Conservation (phyloP, 2,329 filamentous ascomycete species). For the Curvularia lunata region DNA sequence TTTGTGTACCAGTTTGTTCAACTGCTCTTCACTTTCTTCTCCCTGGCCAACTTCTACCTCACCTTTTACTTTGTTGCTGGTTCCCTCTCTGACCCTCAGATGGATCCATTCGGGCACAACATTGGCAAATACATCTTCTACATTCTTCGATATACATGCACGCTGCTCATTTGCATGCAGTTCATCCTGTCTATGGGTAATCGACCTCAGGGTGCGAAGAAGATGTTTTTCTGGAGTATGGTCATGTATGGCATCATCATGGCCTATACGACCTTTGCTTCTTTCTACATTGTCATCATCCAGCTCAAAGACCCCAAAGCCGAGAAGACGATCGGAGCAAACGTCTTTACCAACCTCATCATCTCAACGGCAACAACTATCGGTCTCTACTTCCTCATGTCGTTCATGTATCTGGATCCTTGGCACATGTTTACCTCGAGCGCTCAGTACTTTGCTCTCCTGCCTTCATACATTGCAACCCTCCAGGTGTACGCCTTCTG, state of each 20-base stretch:
- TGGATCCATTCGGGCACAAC: constrained; percentile 91
- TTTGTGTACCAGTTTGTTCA: constrained; percentile 94
- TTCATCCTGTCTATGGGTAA: constrained; percentile 98
- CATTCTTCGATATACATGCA: constrained; percentile 81
- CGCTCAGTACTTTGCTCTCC: constrained; percentile 87
- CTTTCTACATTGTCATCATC: constrained; percentile 85
- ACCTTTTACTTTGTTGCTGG: constrained; percentile 98
- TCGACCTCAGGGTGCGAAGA: constrained; percentile 90
- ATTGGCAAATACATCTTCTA: constrained; percentile 86
- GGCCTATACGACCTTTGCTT: constrained; percentile 90
- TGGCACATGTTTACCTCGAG: constrained; percentile 99
- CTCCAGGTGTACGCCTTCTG: constrained; percentile 98
- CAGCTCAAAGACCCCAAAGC: constrained; percentile 67
- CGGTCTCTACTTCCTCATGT: constrained; percentile 95
- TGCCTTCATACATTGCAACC: constrained; percentile 95
- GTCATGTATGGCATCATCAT: constrained; percentile 93
- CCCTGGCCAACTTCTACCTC: constrained; percentile 97
- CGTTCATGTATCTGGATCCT: constrained; percentile 93
- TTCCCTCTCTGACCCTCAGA: constrained; percentile 75
- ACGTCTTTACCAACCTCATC: constrained; percentile 93
- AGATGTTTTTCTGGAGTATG: constrained; percentile 87
- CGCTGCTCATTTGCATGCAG: constrained; percentile 89
- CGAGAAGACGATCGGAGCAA: constrained; percentile 72
- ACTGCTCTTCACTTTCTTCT: constrained; percentile 96
- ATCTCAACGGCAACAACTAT: constrained; percentile 87